phyloP scores from a whole-genome alignment of 306 rosid species.

The Castanea crenata region DNA sequence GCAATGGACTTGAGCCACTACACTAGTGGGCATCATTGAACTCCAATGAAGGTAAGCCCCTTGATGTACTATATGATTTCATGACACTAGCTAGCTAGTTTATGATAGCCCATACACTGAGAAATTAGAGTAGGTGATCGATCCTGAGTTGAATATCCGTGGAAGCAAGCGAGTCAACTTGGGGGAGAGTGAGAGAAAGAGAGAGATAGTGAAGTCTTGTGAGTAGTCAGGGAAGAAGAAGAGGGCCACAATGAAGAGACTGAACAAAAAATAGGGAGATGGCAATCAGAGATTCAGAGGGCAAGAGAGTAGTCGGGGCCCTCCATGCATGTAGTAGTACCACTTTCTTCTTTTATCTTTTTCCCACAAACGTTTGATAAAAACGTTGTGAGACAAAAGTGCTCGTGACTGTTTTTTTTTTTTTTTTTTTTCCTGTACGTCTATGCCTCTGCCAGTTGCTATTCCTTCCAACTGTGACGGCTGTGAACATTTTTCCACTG shows the following conservation, averaged over 20 bases:
- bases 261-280: slow-evolving; percentile 19
- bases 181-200: slow-evolving; percentile 25
- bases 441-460: background rate
- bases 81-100: slow-evolving; percentile 4
- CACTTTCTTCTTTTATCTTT: slow-evolving; percentile 1
- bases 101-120: slow-evolving; percentile 16
- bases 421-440: background rate
- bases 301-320: slow-evolving; percentile 32
- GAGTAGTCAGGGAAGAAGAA: slow-evolving; percentile 28
- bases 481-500: slow-evolving; percentile 9
- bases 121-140: background rate
- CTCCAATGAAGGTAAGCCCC: slow-evolving; percentile 11
- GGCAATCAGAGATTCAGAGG: slow-evolving; percentile 22
- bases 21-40: slow-evolving; percentile 32
- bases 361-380: background rate
- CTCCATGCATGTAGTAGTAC: slow-evolving; percentile 32
- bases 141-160: slow-evolving; percentile 16
- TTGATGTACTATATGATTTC: slow-evolving; percentile 20
- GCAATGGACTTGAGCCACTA: slow-evolving; percentile 43
- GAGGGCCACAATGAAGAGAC: slow-evolving; percentile 46
- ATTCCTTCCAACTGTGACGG: slow-evolving; percentile 19
- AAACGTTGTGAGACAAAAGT: background rate
- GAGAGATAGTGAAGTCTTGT: slow-evolving; percentile 29
- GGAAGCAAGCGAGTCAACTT: slow-evolving; percentile 31
- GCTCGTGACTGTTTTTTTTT: slow-evolving; percentile 5